phyloP scores from a whole-genome alignment of 805 yeast genomes.

The Diddensiella santjacobensis region DNA sequence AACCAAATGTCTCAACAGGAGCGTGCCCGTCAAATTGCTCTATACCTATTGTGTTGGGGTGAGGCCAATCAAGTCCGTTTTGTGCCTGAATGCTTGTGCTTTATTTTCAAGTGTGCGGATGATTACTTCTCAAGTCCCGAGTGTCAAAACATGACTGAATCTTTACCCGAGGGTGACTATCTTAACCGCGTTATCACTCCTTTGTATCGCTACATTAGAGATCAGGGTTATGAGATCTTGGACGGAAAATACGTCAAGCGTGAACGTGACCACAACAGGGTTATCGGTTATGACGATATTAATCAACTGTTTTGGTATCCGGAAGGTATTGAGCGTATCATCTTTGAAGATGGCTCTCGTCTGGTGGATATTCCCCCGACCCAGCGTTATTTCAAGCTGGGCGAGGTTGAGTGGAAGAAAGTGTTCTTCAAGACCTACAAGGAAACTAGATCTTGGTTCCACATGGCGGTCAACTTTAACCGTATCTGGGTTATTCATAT shows the following conservation, averaged over 20 bases:
- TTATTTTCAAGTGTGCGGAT: constrained; percentile 89
- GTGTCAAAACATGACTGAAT: constrained; percentile 67
- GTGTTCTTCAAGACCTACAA: constrained; percentile 94
- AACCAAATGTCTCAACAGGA: constrained; percentile 49
- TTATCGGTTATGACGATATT: constrained; percentile 89
- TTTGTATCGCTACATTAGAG: constrained; percentile 61
- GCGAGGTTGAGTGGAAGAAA: constrained; percentile 87
- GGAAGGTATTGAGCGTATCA: constrained; percentile 92
- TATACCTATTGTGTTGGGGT: constrained; percentile 67
- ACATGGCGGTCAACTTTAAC: constrained; percentile 88
- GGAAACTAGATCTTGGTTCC: constrained; percentile 97
- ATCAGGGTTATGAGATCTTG: constrained; percentile 58
- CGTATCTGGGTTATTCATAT: constrained; percentile 97
- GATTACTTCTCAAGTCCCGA: constrained; percentile 87
- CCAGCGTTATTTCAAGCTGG: constrained; percentile 84
- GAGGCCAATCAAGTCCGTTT: constrained; percentile 87
- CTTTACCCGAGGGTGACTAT: constrained; percentile 62
- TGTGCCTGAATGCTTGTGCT: constrained; percentile 85
- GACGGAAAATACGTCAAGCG: constrained; percentile 58
- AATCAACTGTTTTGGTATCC: constrained; percentile 99
- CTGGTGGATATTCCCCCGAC: constrained; percentile 83
- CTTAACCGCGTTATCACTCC: constrained; percentile 92
- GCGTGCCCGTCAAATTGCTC: constrained; percentile 61
- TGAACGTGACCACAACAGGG: constrained; percentile 63
- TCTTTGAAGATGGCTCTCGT: constrained; percentile 87